Evolutionary conservation across 2,329 filamentous ascomycete genomes (phyloP), one percentile per base, ranked within the genome.

Genomic region (Epichloe scottii): DNA sequence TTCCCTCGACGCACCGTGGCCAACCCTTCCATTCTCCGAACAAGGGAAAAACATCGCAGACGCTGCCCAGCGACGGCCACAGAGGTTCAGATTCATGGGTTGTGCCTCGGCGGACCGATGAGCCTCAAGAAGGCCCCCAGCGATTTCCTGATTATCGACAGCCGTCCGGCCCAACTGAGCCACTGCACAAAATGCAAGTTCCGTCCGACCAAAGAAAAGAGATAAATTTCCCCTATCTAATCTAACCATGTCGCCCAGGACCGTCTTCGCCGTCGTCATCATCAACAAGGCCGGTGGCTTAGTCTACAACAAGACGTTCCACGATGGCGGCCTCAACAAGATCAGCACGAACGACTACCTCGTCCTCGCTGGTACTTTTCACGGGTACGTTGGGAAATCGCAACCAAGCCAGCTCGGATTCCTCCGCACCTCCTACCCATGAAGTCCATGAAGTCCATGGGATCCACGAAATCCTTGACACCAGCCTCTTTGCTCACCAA

Each of bases 211-310:
- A 46, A 5, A 12, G 30, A 34, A 34, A 41, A 14, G 6, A 21
- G 30, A 42, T 2, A 12, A 35, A 30, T 4, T 10, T 10, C 7
- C 21, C 14, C 21, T 19, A 12, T 17, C 33, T 17, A 14, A 26
- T 33, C 12, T 38, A 2, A 37, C 33, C 33, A 1, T 34, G 37
- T 19, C 21, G 2, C 33, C 10, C 42, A 97, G 90, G 93, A 87
- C 89, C 58, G 86, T 98, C 67, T 93, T 94, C 69, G 84, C 90
- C 53, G 84, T 98, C 64, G 89, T 97, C 67, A 85, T 98, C 67
- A 95, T 98, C 75, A 97, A 96, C 77, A 98, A 98, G 78, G 90
- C 93, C 57, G 93, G 90, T 54, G 93, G 93, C 61, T 79, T 98
- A 50, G 84, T 98, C 69, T 98, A 95, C 76, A 91, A 97, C 71